Conservation (phyloP, 192 early-diverging fungal genomes). For the Neocallimastix lanati region DNA sequence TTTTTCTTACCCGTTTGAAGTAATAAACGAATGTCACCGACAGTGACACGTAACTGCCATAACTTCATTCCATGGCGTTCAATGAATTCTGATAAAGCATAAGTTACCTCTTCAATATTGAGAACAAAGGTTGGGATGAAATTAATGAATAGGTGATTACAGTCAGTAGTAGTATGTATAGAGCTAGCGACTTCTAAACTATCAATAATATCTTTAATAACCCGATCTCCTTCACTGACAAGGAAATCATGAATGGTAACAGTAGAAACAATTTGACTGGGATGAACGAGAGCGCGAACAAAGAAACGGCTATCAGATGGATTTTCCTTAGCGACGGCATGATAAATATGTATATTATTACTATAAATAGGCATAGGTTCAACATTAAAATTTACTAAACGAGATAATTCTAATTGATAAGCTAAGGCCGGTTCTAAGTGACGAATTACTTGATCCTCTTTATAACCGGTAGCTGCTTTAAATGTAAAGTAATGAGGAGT, state of each 20-base stretch:
- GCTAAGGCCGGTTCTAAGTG: conserved; percentile 97
- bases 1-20: conserved; percentile 40
- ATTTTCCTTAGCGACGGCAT: conserved; percentile 86
- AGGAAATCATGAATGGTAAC: conserved; percentile 83
- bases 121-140: conserved; percentile 91
- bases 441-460: conserved; percentile 85
- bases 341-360: conserved; percentile 90
- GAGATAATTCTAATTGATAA: conserved; percentile 85
- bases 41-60: conserved; percentile 81
- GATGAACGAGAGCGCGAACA: conserved; percentile 86
- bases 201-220: conserved; percentile 86
- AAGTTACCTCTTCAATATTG: conserved; percentile 63
- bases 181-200: conserved; percentile 62
- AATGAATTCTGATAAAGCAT: conserved; percentile 69
- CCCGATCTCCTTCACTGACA: conserved; percentile 78
- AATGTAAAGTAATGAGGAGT: conserved; percentile 91
- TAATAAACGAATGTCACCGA: conserved; percentile 92
- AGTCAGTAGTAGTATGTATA: conserved; percentile 79
- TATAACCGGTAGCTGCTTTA: conserved; percentile 66
- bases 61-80: conserved; percentile 87
- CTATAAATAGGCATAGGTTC: conserved; percentile 88
- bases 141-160: conserved; percentile 98
- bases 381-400: conserved; percentile 86
- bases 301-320: conserved; percentile 90
- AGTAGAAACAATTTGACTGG: conserved; percentile 58